Conservation (phyloP, 495 filamentous ascomycete species). For the Penicillium antarcticum region DNA sequence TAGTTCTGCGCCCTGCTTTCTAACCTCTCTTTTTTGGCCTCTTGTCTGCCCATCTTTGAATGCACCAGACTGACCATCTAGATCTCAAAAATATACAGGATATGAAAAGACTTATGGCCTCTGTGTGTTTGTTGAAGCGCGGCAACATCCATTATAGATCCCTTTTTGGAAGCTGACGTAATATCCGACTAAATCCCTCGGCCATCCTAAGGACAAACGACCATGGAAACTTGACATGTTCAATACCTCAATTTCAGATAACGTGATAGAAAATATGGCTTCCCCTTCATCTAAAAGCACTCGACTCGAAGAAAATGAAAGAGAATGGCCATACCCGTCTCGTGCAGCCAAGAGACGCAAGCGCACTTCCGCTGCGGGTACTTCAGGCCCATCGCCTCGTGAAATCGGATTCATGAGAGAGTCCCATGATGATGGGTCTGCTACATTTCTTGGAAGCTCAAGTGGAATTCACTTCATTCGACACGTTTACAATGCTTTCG, state of each 20-base stretch:
- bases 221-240: not conserved
- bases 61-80: too few relatives aligned
- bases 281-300: constrained; percentile 17
- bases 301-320: constrained; percentile 13
- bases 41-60: too few relatives aligned
- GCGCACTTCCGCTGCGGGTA: constrained; percentile 19
- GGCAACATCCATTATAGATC: not conserved
- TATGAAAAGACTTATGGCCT: too few relatives aligned
- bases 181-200: not conserved
- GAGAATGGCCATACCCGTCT: constrained; percentile 17
- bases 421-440: constrained; percentile 29
- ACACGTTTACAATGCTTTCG: constrained; percentile 43
- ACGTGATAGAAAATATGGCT: constrained; percentile 12
- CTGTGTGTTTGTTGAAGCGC: not conserved
- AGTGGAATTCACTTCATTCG: constrained; percentile 50
- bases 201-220: not conserved
- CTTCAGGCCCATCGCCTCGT: constrained; percentile 25
- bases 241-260: not conserved
- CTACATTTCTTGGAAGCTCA: constrained; percentile 46
- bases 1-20: too few relatives aligned
- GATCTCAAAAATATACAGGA: too few relatives aligned
- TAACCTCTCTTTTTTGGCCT: too few relatives aligned
- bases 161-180: not conserved
- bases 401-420: constrained; percentile 42
- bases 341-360: constrained; percentile 29